These are phyloP conservation scores for Plasmodium adleri DNA, from an alignment of 169 alveolate genomes.

Conservation along the genomic window DNA sequence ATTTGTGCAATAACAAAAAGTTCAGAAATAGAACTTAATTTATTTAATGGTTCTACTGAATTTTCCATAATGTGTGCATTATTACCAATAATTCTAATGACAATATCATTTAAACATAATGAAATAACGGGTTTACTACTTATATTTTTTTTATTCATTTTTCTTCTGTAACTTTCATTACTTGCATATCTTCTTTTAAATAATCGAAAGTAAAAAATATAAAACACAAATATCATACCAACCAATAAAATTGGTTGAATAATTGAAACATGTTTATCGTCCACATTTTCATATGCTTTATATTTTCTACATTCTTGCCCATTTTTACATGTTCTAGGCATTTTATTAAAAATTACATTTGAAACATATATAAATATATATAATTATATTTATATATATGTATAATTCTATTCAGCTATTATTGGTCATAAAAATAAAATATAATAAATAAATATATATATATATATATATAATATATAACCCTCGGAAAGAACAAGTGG, in stretches of 20 bases:
- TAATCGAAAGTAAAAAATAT: constrained; percentile 51
- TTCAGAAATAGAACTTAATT: constrained; percentile 51
- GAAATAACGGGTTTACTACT: constrained; percentile 52
- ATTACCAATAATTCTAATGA: constrained; percentile 38
- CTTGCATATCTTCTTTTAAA: constrained; percentile 52
- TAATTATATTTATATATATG: neutral
- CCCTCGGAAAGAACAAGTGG: too few relatives aligned
- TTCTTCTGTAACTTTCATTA: constrained; percentile 55
- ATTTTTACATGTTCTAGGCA: constrained; percentile 74
- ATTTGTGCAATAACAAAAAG: constrained; percentile 69
- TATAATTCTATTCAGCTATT: too few relatives aligned
- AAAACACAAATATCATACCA: constrained; percentile 64
- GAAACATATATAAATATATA: constrained; percentile 26
- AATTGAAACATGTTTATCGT: constrained; percentile 55
- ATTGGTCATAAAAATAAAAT: too few relatives aligned
- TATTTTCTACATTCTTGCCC: constrained; percentile 75
- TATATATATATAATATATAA: neutral
- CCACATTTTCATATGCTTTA: constrained; percentile 67
- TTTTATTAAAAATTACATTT: constrained; percentile 42
- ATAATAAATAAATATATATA: neutral
- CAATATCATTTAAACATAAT: constrained; percentile 60
- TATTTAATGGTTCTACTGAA: constrained; percentile 47
- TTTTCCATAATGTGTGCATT: constrained; percentile 48
- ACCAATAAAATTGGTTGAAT: constrained; percentile 53
- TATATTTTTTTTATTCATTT: constrained; percentile 31